Evolutionary conservation across 768 basidiomycete species (phyloP).

Genomic region (Crassisporium funariophilum): DNA sequence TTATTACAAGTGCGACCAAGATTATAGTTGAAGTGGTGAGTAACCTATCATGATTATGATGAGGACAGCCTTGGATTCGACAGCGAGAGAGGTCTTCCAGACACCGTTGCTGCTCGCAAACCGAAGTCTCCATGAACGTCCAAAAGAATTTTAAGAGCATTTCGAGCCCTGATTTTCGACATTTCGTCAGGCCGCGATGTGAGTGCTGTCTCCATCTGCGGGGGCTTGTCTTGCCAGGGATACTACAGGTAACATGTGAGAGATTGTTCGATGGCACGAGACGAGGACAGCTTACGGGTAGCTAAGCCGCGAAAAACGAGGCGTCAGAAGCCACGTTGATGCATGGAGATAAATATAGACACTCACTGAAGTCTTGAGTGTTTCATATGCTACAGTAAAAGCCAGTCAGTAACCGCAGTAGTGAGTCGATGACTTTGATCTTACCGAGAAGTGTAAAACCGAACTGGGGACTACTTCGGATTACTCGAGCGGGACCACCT

Average conservation of each 20-base stretch:
- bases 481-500: conserved; percentile 84
- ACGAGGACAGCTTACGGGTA: conserved; percentile 45
- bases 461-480: conserved; percentile 92
- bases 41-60: conserved; percentile 22
- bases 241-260: conserved; percentile 53
- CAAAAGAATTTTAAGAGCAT: conserved; percentile 89
- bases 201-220: conserved; percentile 68
- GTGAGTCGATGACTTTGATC: conserved; percentile 12
- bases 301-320: conserved; percentile 29
- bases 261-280: conserved; percentile 23
- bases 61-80: conserved; percentile 42
- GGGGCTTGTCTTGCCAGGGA: conserved; percentile 75
- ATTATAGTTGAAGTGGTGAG: background rate
- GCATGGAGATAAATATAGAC: conserved; percentile 18
- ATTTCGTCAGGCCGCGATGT: conserved; percentile 80
- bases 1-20: conserved; percentile 11
- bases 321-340: conserved; percentile 12
- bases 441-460: conserved; percentile 83
- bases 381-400: conserved; percentile 41
- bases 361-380: conserved; percentile 47
- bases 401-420: conserved; percentile 17
- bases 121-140: conserved; percentile 92
- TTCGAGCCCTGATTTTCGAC: conserved; percentile 86
- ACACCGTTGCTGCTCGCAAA: conserved; percentile 47
- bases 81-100: conserved; percentile 40